Percentiles rank a stretch among this genome's conserved stretches.
These are phyloP conservation scores for Trapa bicornis DNA, from an alignment of 345 rosid genomes.

Conservation along the genomic window DNA sequence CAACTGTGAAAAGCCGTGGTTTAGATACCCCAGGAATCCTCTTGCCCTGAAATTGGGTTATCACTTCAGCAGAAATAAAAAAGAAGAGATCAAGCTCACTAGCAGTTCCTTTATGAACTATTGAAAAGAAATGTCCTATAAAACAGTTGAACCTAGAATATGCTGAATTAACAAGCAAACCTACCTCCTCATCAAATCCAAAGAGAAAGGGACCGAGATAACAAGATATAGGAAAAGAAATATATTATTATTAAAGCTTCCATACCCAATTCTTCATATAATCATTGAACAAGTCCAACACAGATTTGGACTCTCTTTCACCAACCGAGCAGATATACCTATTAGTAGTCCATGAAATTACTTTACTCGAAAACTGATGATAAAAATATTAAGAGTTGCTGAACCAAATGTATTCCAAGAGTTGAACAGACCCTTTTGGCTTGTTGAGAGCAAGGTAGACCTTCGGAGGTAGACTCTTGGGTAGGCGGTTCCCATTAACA, in stretches of 20 bases:
- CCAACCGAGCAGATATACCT: conserved; percentile 95
- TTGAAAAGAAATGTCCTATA: not conserved
- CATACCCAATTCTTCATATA: conserved; percentile 65
- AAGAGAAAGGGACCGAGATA: not conserved
- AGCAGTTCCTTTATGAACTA: not conserved
- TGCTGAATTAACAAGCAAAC: not conserved
- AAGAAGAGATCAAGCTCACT: not conserved
- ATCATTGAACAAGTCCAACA: conserved; percentile 57
- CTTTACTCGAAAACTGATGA: conserved; percentile 3
- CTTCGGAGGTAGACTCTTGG: conserved; percentile 79
- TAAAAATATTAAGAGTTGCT: not conserved
- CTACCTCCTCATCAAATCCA: not conserved
- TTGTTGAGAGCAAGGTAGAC: conserved; percentile 87
- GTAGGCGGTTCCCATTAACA: conserved; percentile 83
- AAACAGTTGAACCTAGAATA: not conserved
- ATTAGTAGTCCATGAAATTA: conserved; percentile 10
- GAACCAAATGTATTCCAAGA: not conserved
- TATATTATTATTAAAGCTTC: not conserved
- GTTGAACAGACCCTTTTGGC: conserved; percentile 77
- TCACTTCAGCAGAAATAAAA: not conserved
- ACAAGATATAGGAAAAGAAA: not conserved
- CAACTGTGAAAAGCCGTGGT: conserved; percentile 90
- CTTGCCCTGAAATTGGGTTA: conserved; percentile 31
- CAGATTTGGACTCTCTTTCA: conserved; percentile 63
- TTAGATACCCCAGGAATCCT: conserved; percentile 55